phyloP scores from a whole-genome alignment of 352 stramenopile species.

The Globisporangium cylindrosporum region DNA sequence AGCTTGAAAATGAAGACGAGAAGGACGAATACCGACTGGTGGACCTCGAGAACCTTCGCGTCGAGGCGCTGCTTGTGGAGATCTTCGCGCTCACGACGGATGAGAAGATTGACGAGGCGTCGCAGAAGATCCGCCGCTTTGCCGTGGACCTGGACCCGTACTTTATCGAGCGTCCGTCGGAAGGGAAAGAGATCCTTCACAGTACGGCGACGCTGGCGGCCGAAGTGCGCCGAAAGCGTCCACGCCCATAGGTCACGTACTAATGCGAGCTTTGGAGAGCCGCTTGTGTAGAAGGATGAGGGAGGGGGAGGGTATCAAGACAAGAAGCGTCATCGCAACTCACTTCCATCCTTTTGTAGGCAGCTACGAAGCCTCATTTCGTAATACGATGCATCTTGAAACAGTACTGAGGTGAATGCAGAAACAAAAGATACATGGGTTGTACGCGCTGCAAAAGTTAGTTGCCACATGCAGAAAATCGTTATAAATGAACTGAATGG shows the following conservation, averaged over 20 bases:
- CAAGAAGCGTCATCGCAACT: neutral
- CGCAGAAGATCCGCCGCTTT: slow-evolving; percentile 81
- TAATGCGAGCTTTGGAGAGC: neutral
- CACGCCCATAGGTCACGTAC: slow-evolving; percentile 32
- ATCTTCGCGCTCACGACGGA: slow-evolving; percentile 82
- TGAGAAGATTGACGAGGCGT: slow-evolving; percentile 83
- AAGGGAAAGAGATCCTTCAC: slow-evolving; percentile 84
- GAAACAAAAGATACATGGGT: neutral
- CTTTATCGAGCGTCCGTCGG: slow-evolving; percentile 79
- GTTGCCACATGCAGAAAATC: slow-evolving; percentile 9
- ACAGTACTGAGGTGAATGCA: neutral
- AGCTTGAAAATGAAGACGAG: slow-evolving; percentile 80
- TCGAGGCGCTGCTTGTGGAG: slow-evolving; percentile 84
- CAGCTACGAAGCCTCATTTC: neutral
- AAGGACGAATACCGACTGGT: slow-evolving; percentile 84
- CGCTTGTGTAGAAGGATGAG: too few relatives aligned
- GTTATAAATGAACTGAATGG: neutral
- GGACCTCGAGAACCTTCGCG: slow-evolving; percentile 77
- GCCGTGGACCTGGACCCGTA: slow-evolving; percentile 79
- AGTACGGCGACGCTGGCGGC: slow-evolving; percentile 77
- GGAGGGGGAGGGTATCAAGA: neutral
- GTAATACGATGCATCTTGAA: neutral
- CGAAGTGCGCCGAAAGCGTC: slow-evolving; percentile 76
- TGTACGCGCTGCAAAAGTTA: neutral
- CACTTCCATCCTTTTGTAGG: neutral